These are phyloP conservation scores for Kodamaea arcana DNA, from an alignment of 1,139 yeast species.

Conservation along the genomic window DNA sequence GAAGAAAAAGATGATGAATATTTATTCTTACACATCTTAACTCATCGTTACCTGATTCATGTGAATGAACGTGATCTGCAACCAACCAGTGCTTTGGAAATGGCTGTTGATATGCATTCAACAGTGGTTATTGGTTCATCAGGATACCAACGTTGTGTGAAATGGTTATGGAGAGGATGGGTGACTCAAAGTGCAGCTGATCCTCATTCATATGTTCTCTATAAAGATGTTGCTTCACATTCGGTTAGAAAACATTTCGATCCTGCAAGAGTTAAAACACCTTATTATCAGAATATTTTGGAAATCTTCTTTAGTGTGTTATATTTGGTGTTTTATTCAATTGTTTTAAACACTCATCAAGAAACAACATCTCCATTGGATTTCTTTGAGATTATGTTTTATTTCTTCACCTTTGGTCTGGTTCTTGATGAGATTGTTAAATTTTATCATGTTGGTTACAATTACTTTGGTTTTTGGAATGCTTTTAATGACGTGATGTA, in stretches of 20 bases:
- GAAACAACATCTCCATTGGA: slow-evolving; percentile 30
- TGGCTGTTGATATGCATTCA: slow-evolving; percentile 84
- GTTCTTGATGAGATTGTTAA: slow-evolving; percentile 65
- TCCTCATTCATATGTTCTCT: slow-evolving; percentile 65
- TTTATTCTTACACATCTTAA: slow-evolving; percentile 69
- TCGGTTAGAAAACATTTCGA: slow-evolving; percentile 65
- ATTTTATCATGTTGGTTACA: slow-evolving; percentile 70
- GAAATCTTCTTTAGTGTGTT: slow-evolving; percentile 67
- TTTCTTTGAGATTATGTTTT: slow-evolving; percentile 52
- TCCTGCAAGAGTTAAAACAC: slow-evolving; percentile 81
- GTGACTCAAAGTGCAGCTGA: slow-evolving; percentile 71
- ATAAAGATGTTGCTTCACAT: slow-evolving; percentile 55
- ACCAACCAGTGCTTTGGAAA: slow-evolving; percentile 71
- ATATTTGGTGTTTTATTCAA: slow-evolving; percentile 58
- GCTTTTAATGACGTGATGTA: slow-evolving; percentile 74
- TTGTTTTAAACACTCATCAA: slow-evolving; percentile 54
- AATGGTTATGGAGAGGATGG: slow-evolving; percentile 95
- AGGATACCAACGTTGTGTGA: slow-evolving; percentile 82
- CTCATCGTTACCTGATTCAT: slow-evolving; percentile 69
- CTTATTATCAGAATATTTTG: slow-evolving; percentile 71
- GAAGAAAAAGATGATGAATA: slow-evolving; percentile 54
- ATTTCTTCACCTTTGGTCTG: slow-evolving; percentile 64
- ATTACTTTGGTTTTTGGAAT: slow-evolving; percentile 75
- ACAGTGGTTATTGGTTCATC: slow-evolving; percentile 71
- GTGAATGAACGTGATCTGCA: slow-evolving; percentile 57